Conservation (phyloP, 2,329 filamentous ascomycete species). For the Lachnellula hyalina region DNA sequence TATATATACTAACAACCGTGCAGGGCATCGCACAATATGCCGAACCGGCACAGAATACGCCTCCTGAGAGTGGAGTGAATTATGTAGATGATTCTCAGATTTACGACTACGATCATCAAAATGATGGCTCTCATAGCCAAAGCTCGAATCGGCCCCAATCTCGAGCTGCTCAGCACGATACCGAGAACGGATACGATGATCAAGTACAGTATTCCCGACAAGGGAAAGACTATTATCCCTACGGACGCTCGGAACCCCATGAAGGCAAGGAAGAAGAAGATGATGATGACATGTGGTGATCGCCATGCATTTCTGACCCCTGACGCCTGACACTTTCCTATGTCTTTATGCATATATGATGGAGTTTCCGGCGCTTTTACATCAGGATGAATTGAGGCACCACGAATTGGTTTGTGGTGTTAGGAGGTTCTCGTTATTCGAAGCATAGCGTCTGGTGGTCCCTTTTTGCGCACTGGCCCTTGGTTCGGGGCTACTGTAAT, state of each 20-base stretch:
- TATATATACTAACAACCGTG: conserved; percentile 15
- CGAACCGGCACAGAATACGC: conserved; percentile 25
- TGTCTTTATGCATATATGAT: conserved; percentile 30
- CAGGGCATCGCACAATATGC: conserved; percentile 33
- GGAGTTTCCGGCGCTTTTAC: conserved; percentile 29
- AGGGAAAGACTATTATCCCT: conserved; percentile 28
- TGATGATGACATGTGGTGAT: conserved; percentile 32
- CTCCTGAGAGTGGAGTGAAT: conserved; percentile 34
- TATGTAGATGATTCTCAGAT: conserved; percentile 46
- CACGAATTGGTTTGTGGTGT: conserved; percentile 7
- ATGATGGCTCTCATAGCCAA: conserved; percentile 30
- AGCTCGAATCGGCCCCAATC: conserved; percentile 30
- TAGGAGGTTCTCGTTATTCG: conserved; percentile 22
- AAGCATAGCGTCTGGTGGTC: conserved; percentile 31
- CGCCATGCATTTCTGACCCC: conserved; percentile 11
- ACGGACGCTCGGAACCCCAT: conserved; percentile 20
- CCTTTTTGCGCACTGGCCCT: conserved; percentile 16
- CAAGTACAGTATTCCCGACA: conserved; percentile 25
- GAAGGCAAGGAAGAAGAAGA: conserved; percentile 21
- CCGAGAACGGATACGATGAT: conserved; percentile 28
- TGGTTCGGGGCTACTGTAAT: conserved; percentile 18
- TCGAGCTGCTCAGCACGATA: conserved; percentile 29
- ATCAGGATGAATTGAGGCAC: conserved; percentile 14
- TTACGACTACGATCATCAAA: conserved; percentile 43
- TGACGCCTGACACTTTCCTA: conserved; percentile 1